phyloP scores from a whole-genome alignment of 2,329 filamentous ascomycete genomes.

The Aureobasidium leucospermi region DNA sequence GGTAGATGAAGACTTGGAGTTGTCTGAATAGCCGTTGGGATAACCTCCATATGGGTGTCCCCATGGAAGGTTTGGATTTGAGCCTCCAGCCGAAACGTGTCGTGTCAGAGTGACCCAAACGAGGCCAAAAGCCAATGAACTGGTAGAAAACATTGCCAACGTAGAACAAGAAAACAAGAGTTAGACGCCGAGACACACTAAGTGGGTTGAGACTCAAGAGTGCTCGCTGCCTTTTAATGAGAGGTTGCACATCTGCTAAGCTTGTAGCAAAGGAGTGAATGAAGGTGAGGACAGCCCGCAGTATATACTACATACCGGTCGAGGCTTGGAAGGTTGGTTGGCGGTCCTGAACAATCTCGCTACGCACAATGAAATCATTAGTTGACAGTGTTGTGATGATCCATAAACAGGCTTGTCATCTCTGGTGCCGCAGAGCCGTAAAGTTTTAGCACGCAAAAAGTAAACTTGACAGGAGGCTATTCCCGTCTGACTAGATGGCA shows the following conservation, averaged over 20 bases:
- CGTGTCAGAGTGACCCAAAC: background rate
- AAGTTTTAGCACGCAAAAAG: background rate
- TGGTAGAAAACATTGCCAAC: background rate
- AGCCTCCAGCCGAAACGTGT: background rate
- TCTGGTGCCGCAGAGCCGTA: background rate
- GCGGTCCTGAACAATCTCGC: background rate
- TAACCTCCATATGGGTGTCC: background rate
- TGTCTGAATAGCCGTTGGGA: background rate
- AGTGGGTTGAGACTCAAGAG: background rate
- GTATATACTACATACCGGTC: constrained; percentile 5
- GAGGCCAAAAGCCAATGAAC: background rate
- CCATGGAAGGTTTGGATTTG: background rate
- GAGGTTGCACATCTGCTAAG: constrained; percentile 3
- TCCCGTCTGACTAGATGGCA: background rate
- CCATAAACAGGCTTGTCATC: background rate
- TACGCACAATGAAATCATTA: background rate
- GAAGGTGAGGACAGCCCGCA: background rate
- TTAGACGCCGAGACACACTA: constrained; percentile 9
- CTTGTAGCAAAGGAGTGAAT: background rate
- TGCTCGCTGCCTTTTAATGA: background rate
- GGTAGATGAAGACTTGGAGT: background rate
- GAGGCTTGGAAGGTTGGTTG: constrained; percentile 3
- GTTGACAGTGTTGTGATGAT: constrained; percentile 4
- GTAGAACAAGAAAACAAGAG: background rate
- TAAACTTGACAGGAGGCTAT: background rate